phyloP scores from a whole-genome alignment of 2,329 filamentous ascomycete species.

The Dactylellina leptospora region DNA sequence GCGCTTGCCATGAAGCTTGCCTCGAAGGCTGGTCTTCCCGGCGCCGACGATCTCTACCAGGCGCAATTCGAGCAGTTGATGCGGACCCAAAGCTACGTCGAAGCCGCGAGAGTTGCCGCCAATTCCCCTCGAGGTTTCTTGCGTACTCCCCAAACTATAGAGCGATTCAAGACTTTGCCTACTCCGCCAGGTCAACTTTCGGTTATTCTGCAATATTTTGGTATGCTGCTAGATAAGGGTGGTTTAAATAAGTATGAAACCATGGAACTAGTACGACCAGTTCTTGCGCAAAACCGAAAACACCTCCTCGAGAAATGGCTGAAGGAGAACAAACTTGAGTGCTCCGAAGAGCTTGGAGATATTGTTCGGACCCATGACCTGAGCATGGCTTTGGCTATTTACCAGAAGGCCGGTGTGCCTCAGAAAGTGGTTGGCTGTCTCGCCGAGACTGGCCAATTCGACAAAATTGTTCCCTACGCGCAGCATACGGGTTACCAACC shows the following conservation, averaged over 20 bases:
- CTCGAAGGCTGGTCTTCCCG: constrained; percentile 89
- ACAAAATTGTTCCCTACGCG: constrained; percentile 93
- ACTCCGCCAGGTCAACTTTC: constrained; percentile 86
- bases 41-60: constrained; percentile 90
- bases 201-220: constrained; percentile 95
- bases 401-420: constrained; percentile 86
- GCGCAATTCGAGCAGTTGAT: constrained; percentile 92
- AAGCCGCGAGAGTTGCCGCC: constrained; percentile 93
- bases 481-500: constrained; percentile 86
- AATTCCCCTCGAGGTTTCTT: constrained; percentile 96
- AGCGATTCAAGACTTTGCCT: constrained; percentile 89
- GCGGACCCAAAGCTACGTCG: constrained; percentile 78
- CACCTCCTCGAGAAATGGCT: constrained; percentile 98
- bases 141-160: constrained; percentile 91
- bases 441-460: constrained; percentile 94
- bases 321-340: constrained; percentile 92
- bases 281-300: constrained; percentile 91
- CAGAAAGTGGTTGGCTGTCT: constrained; percentile 95
- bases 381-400: constrained; percentile 85
- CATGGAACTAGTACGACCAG: constrained; percentile 88
- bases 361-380: constrained; percentile 89
- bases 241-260: constrained; percentile 91
- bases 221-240: constrained; percentile 95
- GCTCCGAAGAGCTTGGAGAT: constrained; percentile 95
- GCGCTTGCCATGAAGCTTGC: constrained; percentile 95